phyloP scores from a whole-genome alignment of 148 eudicot species.

The Amaranthus palmeri region DNA sequence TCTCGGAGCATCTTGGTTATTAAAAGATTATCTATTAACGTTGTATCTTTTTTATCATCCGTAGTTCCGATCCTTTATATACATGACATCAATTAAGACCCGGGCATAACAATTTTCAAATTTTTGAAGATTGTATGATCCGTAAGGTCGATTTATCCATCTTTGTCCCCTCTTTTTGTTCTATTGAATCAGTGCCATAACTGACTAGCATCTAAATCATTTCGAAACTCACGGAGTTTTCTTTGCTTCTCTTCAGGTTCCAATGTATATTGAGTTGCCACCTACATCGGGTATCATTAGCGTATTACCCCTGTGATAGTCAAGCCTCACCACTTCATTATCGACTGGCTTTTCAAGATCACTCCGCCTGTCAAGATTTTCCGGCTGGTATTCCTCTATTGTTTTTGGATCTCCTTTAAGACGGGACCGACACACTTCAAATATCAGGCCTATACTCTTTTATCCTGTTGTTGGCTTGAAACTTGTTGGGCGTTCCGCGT shows the following conservation, averaged over 20 bases:
- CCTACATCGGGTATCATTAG: slow-evolving; percentile 1
- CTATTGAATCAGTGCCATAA: too few relatives aligned
- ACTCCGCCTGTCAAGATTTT: not conserved
- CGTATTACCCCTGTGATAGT: not conserved
- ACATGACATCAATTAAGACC: not conserved
- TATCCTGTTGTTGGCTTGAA: not conserved
- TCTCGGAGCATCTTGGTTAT: too few relatives aligned
- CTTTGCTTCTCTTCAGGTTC: slow-evolving; percentile 22
- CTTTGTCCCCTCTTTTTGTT: too few relatives aligned
- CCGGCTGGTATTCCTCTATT: not conserved
- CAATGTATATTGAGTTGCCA: slow-evolving; percentile 19
- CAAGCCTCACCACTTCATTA: slow-evolving; percentile 1
- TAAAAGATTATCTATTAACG: too few relatives aligned
- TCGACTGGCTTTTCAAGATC: slow-evolving; percentile 5
- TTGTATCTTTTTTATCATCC: too few relatives aligned
- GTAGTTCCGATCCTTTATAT: not conserved
- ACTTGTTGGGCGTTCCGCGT: not conserved
- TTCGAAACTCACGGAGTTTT: not conserved
- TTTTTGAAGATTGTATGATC: too few relatives aligned
- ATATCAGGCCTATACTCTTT: slow-evolving; percentile 9
- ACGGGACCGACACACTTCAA: not conserved
- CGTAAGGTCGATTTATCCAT: too few relatives aligned
- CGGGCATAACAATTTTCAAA: too few relatives aligned
- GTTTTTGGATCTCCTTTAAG: not conserved
- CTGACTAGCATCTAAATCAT: not conserved